Evolutionary conservation across 345 rosid genomes (phyloP).

Genomic region (Dipteronia sinensis): DNA sequence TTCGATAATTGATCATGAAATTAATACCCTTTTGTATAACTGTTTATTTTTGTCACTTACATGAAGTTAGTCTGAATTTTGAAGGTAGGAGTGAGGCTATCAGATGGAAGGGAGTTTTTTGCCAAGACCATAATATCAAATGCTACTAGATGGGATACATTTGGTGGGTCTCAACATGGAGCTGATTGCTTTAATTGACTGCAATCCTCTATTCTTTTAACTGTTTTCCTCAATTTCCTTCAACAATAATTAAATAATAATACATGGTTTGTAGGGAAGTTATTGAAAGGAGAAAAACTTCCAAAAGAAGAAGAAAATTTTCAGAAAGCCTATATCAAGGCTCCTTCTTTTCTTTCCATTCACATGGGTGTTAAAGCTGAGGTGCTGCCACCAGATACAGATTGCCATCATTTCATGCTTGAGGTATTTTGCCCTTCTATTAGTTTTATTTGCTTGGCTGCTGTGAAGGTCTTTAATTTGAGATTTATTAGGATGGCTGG

Average conservation of each 20-base stretch:
- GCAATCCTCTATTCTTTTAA: background rate
- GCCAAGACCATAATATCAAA: constrained; percentile 84
- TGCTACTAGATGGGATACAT: constrained; percentile 99
- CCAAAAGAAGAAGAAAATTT: constrained; percentile 91
- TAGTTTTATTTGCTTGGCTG: constrained; percentile 17
- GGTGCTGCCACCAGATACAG: constrained; percentile 82
- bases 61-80: constrained; percentile 20
- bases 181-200: background rate
- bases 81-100: constrained; percentile 86
- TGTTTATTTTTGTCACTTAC: constrained; percentile 16
- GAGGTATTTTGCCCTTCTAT: constrained; percentile 53
- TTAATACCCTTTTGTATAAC: constrained; percentile 3
- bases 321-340: constrained; percentile 85
- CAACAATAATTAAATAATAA: background rate
- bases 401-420: constrained; percentile 93
- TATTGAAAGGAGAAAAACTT: constrained; percentile 76
- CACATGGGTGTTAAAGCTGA: constrained; percentile 94
- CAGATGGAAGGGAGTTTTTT: constrained; percentile 79
- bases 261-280: constrained; percentile 57
- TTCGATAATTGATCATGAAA: constrained; percentile 7
- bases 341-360: constrained; percentile 97
- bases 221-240: background rate
- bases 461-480: background rate
- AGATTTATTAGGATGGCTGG: constrained; percentile 64
- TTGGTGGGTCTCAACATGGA: constrained; percentile 58